phyloP scores from a whole-genome alignment of 768 basidiomycete species.

The Boletus rubroflammeus region DNA sequence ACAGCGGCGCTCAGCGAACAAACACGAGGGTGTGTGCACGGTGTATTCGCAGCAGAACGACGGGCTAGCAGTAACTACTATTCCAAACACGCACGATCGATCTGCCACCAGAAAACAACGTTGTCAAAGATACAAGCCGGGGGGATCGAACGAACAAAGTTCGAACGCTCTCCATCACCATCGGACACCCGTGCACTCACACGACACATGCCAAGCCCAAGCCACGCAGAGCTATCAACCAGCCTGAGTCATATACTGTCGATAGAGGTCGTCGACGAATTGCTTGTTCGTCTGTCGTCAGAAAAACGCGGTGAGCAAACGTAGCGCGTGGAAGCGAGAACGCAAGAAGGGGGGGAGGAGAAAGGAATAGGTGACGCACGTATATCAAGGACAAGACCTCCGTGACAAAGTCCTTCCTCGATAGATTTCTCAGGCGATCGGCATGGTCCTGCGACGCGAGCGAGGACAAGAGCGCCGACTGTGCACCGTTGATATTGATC shows the following conservation, averaged over 20 bases:
- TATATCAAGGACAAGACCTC: constrained; percentile 61
- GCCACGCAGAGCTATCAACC: constrained; percentile 1
- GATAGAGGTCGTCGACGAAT: constrained; percentile 62
- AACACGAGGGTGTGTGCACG: background rate
- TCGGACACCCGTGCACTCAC: background rate
- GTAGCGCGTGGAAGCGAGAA: background rate
- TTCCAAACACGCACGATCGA: constrained; percentile 2
- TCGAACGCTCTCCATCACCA: background rate
- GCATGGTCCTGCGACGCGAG: constrained; percentile 18
- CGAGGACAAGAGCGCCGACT: constrained; percentile 24
- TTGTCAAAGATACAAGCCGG: background rate
- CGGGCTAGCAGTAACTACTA: constrained; percentile 7
- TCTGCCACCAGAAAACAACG: constrained; percentile 1
- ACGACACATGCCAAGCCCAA: background rate
- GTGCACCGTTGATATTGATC: constrained; percentile 20
- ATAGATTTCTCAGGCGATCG: constrained; percentile 28
- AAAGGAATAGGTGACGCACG: constrained; percentile 35
- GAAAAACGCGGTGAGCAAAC: background rate
- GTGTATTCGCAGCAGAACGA: constrained; percentile 13
- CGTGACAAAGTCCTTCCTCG: constrained; percentile 55
- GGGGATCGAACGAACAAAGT: background rate
- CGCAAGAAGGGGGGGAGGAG: background rate
- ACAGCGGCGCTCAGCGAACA: no score
- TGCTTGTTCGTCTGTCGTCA: constrained; percentile 52
- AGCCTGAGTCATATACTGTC: constrained; percentile 40